Evolutionary conservation across 2,329 filamentous ascomycete species (phyloP).

Genomic region (Trichoderma brevicompactum): DNA sequence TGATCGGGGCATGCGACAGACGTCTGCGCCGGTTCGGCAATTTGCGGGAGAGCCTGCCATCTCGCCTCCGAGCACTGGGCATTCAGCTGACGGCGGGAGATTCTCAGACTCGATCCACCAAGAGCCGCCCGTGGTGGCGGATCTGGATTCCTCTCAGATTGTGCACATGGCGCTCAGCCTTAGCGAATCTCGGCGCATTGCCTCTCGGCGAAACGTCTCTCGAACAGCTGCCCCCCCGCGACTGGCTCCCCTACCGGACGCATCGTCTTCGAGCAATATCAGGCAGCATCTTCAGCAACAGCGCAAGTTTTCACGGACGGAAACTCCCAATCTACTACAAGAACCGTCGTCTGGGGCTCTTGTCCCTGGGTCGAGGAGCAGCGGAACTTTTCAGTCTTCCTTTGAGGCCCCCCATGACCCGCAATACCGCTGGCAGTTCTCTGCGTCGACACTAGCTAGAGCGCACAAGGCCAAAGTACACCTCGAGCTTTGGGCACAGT

Average conservation of each 20-base stretch:
- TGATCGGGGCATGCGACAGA: conserved; percentile 24
- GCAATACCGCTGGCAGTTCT: conserved; percentile 68
- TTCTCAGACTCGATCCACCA: conserved; percentile 31
- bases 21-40: conserved; percentile 14
- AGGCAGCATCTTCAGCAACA: conserved; percentile 74
- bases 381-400: conserved; percentile 52
- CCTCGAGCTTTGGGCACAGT: conserved; percentile 84
- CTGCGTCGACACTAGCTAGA: conserved; percentile 77
- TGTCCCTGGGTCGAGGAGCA: conserved; percentile 46
- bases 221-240: conserved; percentile 55
- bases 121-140: conserved; percentile 46
- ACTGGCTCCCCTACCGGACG: conserved; percentile 58
- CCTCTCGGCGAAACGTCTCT: conserved; percentile 59
- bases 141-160: conserved; percentile 84
- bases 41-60: conserved; percentile 10
- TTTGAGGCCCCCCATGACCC: conserved; percentile 52
- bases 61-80: neutral
- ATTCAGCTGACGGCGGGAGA: neutral
- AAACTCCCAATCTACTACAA: conserved; percentile 61
- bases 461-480: conserved; percentile 84
- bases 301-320: conserved; percentile 62
- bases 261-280: conserved; percentile 61
- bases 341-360: conserved; percentile 46
- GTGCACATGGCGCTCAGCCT: conserved; percentile 90
- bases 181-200: conserved; percentile 76